Base-by-base conservation (phyloP, 2,329 filamentous ascomycete species). In the Colletotrichum theobromicola region DNA sequence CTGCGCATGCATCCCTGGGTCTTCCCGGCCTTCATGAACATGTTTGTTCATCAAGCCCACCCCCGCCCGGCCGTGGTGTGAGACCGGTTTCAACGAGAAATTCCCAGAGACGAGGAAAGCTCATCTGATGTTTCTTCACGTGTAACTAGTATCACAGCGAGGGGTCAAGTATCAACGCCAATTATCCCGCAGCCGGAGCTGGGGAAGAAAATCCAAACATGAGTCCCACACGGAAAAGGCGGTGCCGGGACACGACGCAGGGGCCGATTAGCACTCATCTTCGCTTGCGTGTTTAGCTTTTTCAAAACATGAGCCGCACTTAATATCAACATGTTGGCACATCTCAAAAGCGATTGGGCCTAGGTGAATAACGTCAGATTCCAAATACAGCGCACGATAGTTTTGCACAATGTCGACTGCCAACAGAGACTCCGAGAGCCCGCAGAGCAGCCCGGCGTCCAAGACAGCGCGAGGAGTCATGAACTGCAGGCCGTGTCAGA, bases 401-500 rank as follows among this genome's bases (percentile, higher is more conserved):
- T n/a, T 28, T 72, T 37, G 35, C 12, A 74, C 35, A 8, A 74
- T 74, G 71, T 74, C 71, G 15, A 35, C 67, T n/a, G 26, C 66
- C 16, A 71, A 35, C 21, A 71, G 42, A 24, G 50, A 42, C 26
- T 66, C 71, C 5, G 42, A 71, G 9, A 74, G 71, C 24, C 67
- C 71, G n/a, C 71, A 74, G 24, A 37, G 26, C 53, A 74, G 71
- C 32, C 67, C 71, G 26, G 60, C 50, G 6, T 18, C 37, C 12
- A 74, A 74, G 37, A 26, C 53, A 10, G 24, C 53, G 16, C 60
- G 46, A 26, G 71, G 71, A 8, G 55, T 72, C 12, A 74, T 74
- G 72, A 74, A 74, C 28, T 74, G 72, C 68, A 74, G 66, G 42
- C 72, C 72, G 28, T 74, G 72, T 26, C 72, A 72, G 57, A 55